phyloP scores from a whole-genome alignment of 2,329 filamentous ascomycete species.

The Oidium heveae region DNA sequence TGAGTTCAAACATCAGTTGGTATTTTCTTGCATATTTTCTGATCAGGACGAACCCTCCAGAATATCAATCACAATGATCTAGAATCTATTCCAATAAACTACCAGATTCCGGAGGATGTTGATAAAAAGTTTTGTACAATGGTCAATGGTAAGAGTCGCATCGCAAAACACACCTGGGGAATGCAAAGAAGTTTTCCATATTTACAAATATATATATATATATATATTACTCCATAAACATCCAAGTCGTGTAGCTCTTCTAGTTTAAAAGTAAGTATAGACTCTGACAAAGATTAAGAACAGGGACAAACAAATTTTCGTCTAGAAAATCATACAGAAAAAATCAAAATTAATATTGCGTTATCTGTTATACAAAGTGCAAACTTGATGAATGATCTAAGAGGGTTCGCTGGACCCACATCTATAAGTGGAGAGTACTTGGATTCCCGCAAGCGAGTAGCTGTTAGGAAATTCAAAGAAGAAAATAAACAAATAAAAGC shows the following conservation, averaged over 20 bases:
- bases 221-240: not conserved
- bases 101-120: constrained; percentile 41
- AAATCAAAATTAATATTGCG: constrained; percentile 75
- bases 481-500: no score
- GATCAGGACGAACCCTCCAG: constrained; percentile 27
- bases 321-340: constrained; percentile 46
- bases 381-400: constrained; percentile 60
- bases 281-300: constrained; percentile 18
- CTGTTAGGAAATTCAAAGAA: no score
- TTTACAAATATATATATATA: not conserved
- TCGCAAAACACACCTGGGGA: not conserved
- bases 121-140: constrained; percentile 11
- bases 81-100: constrained; percentile 53
- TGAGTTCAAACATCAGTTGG: not conserved
- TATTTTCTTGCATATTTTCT: constrained; percentile 3
- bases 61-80: constrained; percentile 43
- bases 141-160: constrained; percentile 2
- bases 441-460: no score
- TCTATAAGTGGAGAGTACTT: no score
- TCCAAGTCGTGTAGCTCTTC: no score
- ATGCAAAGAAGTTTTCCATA: not conserved
- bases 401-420: no score
- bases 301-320: constrained; percentile 46
- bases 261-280: constrained; percentile 2
- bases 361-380: constrained; percentile 77